Conservation (phyloP, 192 early-diverging fungal genomes). For the Spizellomyces sp. region DNA sequence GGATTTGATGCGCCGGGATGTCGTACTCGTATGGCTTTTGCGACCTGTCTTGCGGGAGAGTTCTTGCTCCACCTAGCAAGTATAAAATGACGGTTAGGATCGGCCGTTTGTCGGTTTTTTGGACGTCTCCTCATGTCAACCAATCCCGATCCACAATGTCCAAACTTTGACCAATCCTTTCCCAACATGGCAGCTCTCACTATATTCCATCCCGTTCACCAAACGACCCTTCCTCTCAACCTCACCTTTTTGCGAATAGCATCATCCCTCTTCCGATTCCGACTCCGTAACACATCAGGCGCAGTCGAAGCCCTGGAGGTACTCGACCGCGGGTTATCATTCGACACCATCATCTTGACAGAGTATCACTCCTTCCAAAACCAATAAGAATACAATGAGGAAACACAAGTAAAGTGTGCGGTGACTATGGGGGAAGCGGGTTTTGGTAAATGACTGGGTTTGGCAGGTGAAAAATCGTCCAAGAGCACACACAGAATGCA, state of each 20-base stretch:
- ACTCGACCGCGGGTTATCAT: constrained; percentile 3
- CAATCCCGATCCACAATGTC: not conserved
- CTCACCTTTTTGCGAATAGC: constrained; percentile 49
- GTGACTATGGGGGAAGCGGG: too few species aligned
- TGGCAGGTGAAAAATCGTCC: too few species aligned
- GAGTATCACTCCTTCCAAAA: too few species aligned
- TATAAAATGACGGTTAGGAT: not conserved
- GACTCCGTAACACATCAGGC: constrained; percentile 31
- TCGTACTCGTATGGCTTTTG: constrained; percentile 1
- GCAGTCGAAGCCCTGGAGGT: constrained; percentile 3
- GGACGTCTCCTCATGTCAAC: not conserved
- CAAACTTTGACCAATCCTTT: not conserved
- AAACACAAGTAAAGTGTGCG: too few species aligned
- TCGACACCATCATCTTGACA: constrained; percentile 26
- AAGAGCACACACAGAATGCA: too few species aligned
- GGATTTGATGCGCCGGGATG: constrained; percentile 41
- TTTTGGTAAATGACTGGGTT: too few species aligned
- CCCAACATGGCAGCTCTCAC: not conserved
- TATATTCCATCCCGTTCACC: not conserved
- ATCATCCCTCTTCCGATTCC: constrained; percentile 49
- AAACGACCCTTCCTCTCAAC: not conserved
- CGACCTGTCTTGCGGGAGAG: constrained; percentile 35
- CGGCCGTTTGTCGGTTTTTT: not conserved
- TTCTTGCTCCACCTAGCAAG: constrained; percentile 43
- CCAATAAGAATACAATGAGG: too few species aligned